Percentiles rank a stretch among this genome's conserved stretches.
Conservation (phyloP, 2,329 filamentous ascomycete species). For the Pseudogymnoascus sp. region DNA sequence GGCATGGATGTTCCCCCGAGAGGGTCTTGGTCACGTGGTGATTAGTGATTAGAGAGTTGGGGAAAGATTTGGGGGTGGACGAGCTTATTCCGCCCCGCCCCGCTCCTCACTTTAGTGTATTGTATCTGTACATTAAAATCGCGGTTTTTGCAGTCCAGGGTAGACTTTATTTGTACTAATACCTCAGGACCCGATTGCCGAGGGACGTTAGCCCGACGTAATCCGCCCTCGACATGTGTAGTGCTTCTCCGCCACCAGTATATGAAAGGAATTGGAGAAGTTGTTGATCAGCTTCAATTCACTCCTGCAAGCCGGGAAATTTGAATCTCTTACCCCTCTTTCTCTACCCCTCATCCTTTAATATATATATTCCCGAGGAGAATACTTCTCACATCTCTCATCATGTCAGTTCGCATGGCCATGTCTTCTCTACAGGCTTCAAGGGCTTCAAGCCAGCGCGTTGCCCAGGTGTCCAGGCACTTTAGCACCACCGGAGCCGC, state of each 20-base stretch:
- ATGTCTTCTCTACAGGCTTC: constrained; percentile 20
- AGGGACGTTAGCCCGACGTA: constrained; percentile 1
- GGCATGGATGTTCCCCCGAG: background rate
- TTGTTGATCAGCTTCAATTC: background rate
- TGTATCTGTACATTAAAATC: background rate
- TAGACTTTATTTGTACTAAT: background rate
- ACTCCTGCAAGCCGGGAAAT: background rate
- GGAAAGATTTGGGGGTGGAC: background rate
- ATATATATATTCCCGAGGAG: background rate
- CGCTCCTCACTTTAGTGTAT: background rate
- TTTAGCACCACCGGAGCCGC: constrained; percentile 44
- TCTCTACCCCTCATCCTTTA: background rate
- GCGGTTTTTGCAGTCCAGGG: background rate
- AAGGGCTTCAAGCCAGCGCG: constrained; percentile 30
- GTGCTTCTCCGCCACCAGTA: background rate
- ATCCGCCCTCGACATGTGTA: constrained; percentile 2
- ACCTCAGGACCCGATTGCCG: background rate
- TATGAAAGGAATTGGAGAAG: constrained; percentile 8
- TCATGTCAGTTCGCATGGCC: constrained; percentile 26
- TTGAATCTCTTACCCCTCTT: background rate
- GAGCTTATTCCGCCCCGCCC: constrained; percentile 5
- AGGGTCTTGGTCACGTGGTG: background rate
- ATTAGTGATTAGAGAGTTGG: background rate
- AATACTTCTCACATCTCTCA: constrained; percentile 14
- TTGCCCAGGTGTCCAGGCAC: constrained; percentile 40